Percentiles rank a stretch among this genome's conserved stretches.
Evolutionary conservation across 352 stramenopile genomes (phyloP).

Genomic region (Phytophthora cryptogea): DNA sequence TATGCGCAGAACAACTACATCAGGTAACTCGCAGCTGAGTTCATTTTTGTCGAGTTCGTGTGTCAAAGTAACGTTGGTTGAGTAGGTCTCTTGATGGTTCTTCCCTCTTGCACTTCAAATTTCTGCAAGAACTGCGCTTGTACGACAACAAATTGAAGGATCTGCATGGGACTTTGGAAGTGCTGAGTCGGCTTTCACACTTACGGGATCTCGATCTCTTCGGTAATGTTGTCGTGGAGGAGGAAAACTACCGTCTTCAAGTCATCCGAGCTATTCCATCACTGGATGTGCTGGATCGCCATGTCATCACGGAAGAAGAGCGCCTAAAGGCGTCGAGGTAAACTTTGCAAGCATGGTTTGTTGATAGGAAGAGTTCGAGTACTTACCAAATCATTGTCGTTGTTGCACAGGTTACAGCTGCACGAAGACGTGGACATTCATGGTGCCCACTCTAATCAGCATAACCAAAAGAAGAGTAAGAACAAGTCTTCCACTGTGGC

Average conservation of each 20-base stretch:
- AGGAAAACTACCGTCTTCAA: slow-evolving; percentile 86
- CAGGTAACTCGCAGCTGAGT: slow-evolving; percentile 19
- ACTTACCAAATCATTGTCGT: background rate
- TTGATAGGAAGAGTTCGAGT: background rate
- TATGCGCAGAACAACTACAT: slow-evolving; percentile 90
- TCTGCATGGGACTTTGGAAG: slow-evolving; percentile 52
- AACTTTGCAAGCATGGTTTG: background rate
- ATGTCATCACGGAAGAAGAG: slow-evolving; percentile 81
- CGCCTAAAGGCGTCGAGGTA: slow-evolving; percentile 46
- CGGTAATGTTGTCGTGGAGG: slow-evolving; percentile 76
- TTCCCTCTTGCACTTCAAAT: slow-evolving; percentile 70
- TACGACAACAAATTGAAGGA: slow-evolving; percentile 85
- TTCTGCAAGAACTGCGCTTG: slow-evolving; percentile 79
- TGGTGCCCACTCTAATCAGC: slow-evolving; percentile 1
- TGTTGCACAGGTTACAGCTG: slow-evolving; percentile 21
- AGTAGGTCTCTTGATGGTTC: slow-evolving; percentile 51
- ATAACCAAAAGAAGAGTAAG: slow-evolving; percentile 23
- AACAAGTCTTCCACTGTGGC: slow-evolving; percentile 24
- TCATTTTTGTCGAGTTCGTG: background rate
- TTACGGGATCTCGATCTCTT: slow-evolving; percentile 84
- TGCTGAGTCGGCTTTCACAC: slow-evolving; percentile 61
- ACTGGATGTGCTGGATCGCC: slow-evolving; percentile 76
- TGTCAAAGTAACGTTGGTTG: background rate
- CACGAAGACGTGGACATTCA: slow-evolving; percentile 21
- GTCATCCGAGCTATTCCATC: slow-evolving; percentile 79